These are phyloP conservation scores for Oryza rufipogon DNA, from an alignment of 176 grass and related monocot species.

Conservation along the genomic window DNA sequence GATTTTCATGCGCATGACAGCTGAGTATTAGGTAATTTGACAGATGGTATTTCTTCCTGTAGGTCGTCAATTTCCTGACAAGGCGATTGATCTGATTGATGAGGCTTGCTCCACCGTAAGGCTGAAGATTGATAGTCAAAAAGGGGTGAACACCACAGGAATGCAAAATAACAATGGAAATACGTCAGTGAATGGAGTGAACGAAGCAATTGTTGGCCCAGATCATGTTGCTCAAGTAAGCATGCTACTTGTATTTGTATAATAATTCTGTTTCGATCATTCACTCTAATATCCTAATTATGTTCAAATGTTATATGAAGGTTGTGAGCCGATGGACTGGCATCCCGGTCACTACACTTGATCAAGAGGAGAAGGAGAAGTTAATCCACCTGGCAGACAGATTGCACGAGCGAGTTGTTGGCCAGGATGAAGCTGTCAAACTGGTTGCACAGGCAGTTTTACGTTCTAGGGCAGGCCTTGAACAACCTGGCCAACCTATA, in stretches of 20 bases:
- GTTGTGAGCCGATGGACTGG: constrained; percentile 39
- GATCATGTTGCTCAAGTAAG: constrained; percentile 29
- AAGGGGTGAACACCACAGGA: background rate
- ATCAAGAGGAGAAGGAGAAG: constrained; percentile 31
- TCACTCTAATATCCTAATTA: background rate
- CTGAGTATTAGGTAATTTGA: background rate
- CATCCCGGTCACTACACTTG: constrained; percentile 49
- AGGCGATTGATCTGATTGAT: constrained; percentile 48
- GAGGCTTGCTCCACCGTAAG: constrained; percentile 26
- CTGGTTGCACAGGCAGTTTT: constrained; percentile 39
- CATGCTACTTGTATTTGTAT: background rate
- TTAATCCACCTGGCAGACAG: constrained; percentile 32
- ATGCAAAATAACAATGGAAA: constrained; percentile 22
- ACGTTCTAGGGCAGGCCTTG: constrained; percentile 46
- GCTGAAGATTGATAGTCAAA: background rate
- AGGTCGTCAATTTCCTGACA: constrained; percentile 43
- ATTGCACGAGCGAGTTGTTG: constrained; percentile 41
- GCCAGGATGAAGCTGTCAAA: constrained; percentile 45
- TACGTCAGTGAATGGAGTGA: background rate
- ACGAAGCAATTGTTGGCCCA: background rate
- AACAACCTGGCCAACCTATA: constrained; percentile 22
- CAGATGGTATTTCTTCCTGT: background rate
- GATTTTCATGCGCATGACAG: background rate
- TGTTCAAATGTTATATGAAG: background rate
- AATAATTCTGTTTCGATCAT: background rate